Conservation (phyloP, 345 rosid genomes). For the Mercurialis annua region DNA sequence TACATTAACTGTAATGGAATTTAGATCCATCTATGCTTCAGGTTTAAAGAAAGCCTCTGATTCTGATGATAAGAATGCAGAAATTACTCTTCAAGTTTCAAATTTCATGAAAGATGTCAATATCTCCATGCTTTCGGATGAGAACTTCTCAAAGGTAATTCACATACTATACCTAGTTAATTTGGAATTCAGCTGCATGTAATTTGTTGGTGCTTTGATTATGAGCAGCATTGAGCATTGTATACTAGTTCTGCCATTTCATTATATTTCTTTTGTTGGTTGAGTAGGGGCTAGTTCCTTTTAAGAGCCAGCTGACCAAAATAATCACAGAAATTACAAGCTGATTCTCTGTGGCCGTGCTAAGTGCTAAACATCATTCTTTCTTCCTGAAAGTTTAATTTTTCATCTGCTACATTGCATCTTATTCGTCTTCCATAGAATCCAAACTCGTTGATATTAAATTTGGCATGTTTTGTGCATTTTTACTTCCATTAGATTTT, state of each 20-base stretch:
- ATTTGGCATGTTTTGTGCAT: neutral
- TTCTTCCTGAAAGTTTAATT: no score
- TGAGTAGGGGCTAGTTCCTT: neutral
- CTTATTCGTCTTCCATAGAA: neutral
- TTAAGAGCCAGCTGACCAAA: neutral
- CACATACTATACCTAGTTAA: slow-evolving; percentile 5
- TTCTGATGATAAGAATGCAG: slow-evolving; percentile 28
- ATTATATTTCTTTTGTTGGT: neutral
- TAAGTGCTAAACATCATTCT: neutral
- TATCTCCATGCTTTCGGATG: slow-evolving; percentile 67
- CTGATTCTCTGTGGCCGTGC: neutral
- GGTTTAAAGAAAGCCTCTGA: slow-evolving; percentile 53
- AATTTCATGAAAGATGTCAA: slow-evolving; percentile 52
- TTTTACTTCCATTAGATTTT: neutral
- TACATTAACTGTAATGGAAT: slow-evolving; percentile 5
- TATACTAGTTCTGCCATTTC: neutral
- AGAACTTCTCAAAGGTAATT: slow-evolving; percentile 69
- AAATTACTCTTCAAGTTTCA: slow-evolving; percentile 60
- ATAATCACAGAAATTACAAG: neutral
- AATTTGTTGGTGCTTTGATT: neutral
- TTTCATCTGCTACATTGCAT: no score
- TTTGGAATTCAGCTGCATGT: neutral
- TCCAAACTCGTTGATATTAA: neutral
- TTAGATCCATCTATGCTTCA: slow-evolving; percentile 22
- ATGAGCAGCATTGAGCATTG: neutral